Conservation (phyloP, 2,329 filamentous ascomycete genomes). For the Bipolaris victoriae region DNA sequence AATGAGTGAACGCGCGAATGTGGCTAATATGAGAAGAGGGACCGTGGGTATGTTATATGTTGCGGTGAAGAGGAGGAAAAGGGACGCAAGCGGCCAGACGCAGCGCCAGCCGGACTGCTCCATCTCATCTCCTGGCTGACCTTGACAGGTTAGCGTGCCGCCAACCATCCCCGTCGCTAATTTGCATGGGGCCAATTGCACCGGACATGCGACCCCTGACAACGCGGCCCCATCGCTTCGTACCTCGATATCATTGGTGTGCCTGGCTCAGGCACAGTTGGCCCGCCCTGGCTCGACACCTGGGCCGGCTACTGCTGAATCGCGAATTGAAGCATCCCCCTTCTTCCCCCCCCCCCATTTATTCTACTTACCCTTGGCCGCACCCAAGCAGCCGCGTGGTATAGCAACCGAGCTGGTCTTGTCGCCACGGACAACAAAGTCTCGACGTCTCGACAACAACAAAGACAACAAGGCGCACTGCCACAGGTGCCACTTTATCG, state of each 20-base stretch:
- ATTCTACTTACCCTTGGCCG: slow-evolving; percentile 4
- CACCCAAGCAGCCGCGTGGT: slow-evolving; percentile 18
- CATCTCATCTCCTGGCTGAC: slow-evolving; percentile 33
- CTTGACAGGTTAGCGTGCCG: slow-evolving; percentile 21
- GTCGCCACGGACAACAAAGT: background rate
- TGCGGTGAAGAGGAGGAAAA: slow-evolving; percentile 34
- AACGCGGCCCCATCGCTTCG: slow-evolving; percentile 8
- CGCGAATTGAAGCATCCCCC: background rate
- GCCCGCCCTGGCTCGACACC: slow-evolving; percentile 24
- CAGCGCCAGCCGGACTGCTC: slow-evolving; percentile 31
- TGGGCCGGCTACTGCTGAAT: slow-evolving; percentile 8
- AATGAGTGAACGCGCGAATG: slow-evolving; percentile 49
- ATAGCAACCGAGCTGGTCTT: slow-evolving; percentile 6
- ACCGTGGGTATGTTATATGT: slow-evolving; percentile 33
- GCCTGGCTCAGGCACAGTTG: slow-evolving; percentile 36
- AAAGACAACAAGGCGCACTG: background rate
- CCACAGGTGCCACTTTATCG: slow-evolving; percentile 1
- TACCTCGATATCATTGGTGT: slow-evolving; percentile 36
- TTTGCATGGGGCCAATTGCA: slow-evolving; percentile 34
- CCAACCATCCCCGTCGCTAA: slow-evolving; percentile 31
- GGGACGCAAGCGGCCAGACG: slow-evolving; percentile 32
- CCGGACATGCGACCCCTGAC: slow-evolving; percentile 25
- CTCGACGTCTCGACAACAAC: background rate
- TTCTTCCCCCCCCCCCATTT: background rate
- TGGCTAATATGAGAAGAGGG: slow-evolving; percentile 33